phyloP scores from a whole-genome alignment of 345 rosid species.

The Acer saccharum region DNA sequence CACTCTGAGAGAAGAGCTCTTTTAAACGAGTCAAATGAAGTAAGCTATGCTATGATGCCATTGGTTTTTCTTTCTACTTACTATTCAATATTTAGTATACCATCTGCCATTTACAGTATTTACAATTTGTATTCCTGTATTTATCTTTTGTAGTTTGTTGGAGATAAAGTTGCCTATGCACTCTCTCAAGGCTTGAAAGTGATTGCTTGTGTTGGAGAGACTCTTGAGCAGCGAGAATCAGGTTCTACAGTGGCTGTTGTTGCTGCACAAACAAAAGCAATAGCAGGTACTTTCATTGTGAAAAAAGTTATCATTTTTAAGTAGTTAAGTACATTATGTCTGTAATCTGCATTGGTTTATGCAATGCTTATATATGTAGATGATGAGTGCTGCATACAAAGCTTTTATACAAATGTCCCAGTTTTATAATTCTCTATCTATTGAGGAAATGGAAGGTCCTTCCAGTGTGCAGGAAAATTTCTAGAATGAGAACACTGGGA shows the following conservation, averaged over 20 bases:
- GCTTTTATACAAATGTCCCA: not conserved
- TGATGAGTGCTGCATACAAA: not conserved
- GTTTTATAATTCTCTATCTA: not conserved
- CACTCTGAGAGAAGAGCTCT: slow-evolving; percentile 71
- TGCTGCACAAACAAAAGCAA: slow-evolving; percentile 71
- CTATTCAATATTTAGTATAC: not conserved
- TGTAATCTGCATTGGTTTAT: not conserved
- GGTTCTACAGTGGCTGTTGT: slow-evolving; percentile 71
- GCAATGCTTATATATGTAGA: not conserved
- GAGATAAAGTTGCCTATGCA: slow-evolving; percentile 63
- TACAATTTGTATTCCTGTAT: not conserved
- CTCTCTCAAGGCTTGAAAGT: slow-evolving; percentile 69
- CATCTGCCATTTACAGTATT: not conserved
- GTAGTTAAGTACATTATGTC: not conserved
- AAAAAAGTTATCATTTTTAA: not conserved
- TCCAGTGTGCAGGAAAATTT: not conserved
- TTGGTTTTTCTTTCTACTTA: not conserved
- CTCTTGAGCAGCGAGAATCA: slow-evolving; percentile 74
- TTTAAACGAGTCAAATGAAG: slow-evolving; percentile 57
- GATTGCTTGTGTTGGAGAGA: slow-evolving; percentile 77
- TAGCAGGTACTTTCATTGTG: slow-evolving; percentile 48
- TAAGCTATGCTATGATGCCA: slow-evolving; percentile 12
- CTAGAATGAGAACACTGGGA: not conserved
- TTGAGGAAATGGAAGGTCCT: not conserved
- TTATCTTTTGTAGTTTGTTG: slow-evolving; percentile 57